These are phyloP conservation scores for Lentinula lateritia DNA, from an alignment of 768 basidiomycete genomes.

Conservation along the genomic window DNA sequence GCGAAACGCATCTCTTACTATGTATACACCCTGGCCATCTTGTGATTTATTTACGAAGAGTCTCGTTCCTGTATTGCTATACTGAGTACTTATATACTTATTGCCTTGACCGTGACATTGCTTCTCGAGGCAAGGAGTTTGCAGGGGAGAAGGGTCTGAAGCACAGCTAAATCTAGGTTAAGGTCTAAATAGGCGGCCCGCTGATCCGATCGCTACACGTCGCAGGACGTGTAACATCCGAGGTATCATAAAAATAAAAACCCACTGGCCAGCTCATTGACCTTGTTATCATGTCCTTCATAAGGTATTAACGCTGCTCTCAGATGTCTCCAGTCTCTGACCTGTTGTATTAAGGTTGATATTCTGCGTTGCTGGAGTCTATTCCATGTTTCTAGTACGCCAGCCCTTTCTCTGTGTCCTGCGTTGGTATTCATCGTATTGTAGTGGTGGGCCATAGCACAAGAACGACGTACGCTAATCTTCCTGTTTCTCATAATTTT, in stretches of 20 bases:
- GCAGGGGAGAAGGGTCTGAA: too few species aligned
- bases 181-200: too few species aligned
- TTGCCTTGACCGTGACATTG: too few species aligned
- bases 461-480: conserved; percentile 74
- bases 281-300: conserved; percentile 14
- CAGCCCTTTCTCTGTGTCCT: not conserved
- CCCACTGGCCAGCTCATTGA: not conserved
- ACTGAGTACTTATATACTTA: too few species aligned
- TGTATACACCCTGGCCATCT: too few species aligned
- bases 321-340: not conserved
- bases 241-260: not conserved
- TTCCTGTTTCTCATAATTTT: not conserved
- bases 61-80: too few species aligned
- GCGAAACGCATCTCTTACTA: too few species aligned
- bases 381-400: conserved; percentile 85
- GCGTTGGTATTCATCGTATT: not conserved
- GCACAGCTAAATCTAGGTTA: too few species aligned
- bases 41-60: too few species aligned
- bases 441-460: conserved; percentile 88
- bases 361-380: conserved; percentile 82
- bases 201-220: too few species aligned
- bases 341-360: conserved; percentile 42
- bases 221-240: not conserved
- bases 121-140: too few species aligned
- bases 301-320: conserved; percentile 10